Conservation (phyloP, 495 filamentous ascomycete species). For the Penicillium odoratum region DNA sequence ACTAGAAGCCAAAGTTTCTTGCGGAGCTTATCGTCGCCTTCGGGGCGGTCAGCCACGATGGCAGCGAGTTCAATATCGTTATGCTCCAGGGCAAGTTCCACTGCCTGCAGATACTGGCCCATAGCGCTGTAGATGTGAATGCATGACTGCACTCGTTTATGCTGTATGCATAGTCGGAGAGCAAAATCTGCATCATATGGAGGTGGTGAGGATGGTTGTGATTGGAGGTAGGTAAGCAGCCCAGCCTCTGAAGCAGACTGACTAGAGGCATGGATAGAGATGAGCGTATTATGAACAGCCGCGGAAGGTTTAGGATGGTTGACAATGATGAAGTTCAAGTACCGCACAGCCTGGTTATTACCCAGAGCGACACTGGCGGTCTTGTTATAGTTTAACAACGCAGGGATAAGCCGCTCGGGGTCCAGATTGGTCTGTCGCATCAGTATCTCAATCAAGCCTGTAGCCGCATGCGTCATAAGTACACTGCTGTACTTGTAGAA, state of each 20-base stretch:
- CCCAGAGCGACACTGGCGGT: slow-evolving; percentile 48
- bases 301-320: slow-evolving; percentile 78
- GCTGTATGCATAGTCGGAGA: slow-evolving; percentile 88
- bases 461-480: slow-evolving; percentile 84
- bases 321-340: slow-evolving; percentile 90
- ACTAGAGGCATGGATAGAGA: slow-evolving; percentile 93
- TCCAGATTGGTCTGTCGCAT: slow-evolving; percentile 92
- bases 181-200: slow-evolving; percentile 97
- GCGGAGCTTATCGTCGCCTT: slow-evolving; percentile 71
- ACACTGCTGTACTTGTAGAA: slow-evolving; percentile 96
- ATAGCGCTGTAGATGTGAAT: slow-evolving; percentile 96
- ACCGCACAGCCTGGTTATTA: slow-evolving; percentile 92
- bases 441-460: slow-evolving; percentile 85
- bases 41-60: slow-evolving; percentile 83
- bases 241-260: slow-evolving; percentile 76
- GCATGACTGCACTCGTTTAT: slow-evolving; percentile 86
- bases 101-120: slow-evolving; percentile 88
- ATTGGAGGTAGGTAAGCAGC: slow-evolving; percentile 83
- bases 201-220: slow-evolving; percentile 68
- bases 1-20: slow-evolving; percentile 95
- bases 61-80: slow-evolving; percentile 86
- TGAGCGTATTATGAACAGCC: slow-evolving; percentile 95
- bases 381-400: slow-evolving; percentile 88
- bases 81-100: slow-evolving; percentile 86
- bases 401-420: slow-evolving; percentile 85